Conservation (phyloP, 2,329 filamentous ascomycete genomes). For the Acrocalymma vagum region DNA sequence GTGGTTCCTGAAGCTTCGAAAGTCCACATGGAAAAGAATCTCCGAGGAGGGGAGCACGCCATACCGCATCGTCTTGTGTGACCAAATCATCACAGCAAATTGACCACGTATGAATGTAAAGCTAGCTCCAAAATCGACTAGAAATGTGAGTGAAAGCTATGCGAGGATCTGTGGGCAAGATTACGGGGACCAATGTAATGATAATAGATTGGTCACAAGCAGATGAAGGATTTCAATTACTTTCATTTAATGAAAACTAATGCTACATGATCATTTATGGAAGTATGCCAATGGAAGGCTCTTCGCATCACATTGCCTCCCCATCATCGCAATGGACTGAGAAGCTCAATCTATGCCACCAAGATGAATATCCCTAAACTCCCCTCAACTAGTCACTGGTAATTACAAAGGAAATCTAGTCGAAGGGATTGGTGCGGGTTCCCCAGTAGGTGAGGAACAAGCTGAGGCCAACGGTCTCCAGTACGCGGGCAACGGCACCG, state of each 20-base stretch:
- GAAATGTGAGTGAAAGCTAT: no score
- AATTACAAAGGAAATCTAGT: conserved; percentile 63
- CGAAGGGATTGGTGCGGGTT: conserved; percentile 91
- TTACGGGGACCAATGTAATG: no score
- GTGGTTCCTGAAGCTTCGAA: no score
- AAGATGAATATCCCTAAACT: conserved; percentile 31
- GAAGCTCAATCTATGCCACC: conserved; percentile 35
- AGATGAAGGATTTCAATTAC: no score
- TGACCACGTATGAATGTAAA: no score
- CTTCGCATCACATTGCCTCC: conserved; percentile 32
- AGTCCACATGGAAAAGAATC: no score
- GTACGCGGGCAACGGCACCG: conserved; percentile 80
- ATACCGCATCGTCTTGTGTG: no score
- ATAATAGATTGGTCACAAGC: no score
- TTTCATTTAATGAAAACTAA: conserved; percentile 27
- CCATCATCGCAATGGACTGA: conserved; percentile 24
- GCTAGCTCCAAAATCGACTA: no score
- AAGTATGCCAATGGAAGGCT: conserved; percentile 24
- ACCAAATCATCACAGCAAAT: no score
- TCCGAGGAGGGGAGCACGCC: no score
- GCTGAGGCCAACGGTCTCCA: conserved; percentile 92
- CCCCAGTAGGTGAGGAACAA: conserved; percentile 98
- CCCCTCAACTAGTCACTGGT: conserved; percentile 17
- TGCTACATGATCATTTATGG: conserved; percentile 39
- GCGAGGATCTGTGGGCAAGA: no score